A percentile compares a stretch with the other conserved stretches of the same genome.
These are phyloP conservation scores for Endotrypanum monterogeii DNA, from an alignment of 208 protist genomes.

Conservation along the genomic window DNA sequence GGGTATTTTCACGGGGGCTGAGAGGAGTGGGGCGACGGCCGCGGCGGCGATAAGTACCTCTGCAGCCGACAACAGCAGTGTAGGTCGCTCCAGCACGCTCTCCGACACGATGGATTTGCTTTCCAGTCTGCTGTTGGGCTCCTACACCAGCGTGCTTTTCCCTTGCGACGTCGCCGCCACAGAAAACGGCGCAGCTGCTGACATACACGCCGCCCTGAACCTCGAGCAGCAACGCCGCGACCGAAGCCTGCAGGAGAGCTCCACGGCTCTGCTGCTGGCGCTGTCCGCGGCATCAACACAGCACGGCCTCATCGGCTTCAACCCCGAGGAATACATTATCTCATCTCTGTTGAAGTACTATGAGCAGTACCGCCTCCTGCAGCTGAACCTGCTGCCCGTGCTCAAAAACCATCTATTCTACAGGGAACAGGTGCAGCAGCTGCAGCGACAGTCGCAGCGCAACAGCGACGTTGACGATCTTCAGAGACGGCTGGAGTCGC, in stretches of 20 bases:
- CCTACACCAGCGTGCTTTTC: constrained; percentile 15
- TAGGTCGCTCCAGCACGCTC: background rate
- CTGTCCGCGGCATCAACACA: constrained; percentile 33
- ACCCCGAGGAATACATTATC: constrained; percentile 52
- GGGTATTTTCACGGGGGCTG: background rate
- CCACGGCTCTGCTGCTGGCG: constrained; percentile 23
- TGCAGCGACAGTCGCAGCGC: constrained; percentile 36
- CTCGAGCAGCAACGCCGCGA: constrained; percentile 4
- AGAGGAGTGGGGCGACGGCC: background rate
- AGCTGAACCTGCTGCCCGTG: constrained; percentile 64
- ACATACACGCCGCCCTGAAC: background rate
- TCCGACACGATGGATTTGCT: constrained; percentile 12
- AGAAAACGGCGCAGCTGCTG: background rate
- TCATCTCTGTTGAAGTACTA: constrained; percentile 73
- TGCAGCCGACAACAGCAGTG: background rate
- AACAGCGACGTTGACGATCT: constrained; percentile 40
- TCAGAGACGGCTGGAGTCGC: constrained; percentile 33
- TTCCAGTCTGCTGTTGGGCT: constrained; percentile 26
- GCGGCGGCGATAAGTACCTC: background rate
- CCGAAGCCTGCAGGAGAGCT: constrained; percentile 11
- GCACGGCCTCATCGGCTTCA: constrained; percentile 48
- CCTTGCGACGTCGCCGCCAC: background rate
- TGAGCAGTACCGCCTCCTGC: constrained; percentile 77
- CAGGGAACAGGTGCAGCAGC: constrained; percentile 53
- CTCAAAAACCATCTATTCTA: constrained; percentile 71